Evolutionary conservation across 805 yeast species (phyloP).

Genomic region (Cyberlindnera misumaiensis): DNA sequence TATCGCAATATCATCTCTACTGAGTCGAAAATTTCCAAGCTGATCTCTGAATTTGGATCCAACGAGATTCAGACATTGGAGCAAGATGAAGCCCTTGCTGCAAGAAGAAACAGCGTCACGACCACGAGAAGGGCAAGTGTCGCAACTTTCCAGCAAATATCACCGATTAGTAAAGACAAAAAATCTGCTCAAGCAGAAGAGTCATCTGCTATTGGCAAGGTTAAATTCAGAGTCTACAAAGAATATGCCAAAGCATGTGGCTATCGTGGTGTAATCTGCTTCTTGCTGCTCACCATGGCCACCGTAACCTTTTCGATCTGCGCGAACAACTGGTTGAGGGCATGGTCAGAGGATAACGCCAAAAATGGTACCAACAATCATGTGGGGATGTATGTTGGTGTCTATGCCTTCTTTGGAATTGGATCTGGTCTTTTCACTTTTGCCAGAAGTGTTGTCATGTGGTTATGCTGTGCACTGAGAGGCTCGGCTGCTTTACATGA

Average conservation of each 20-base stretch:
- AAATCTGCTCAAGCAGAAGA: slow-evolving; percentile 44
- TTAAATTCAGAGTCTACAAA: slow-evolving; percentile 44
- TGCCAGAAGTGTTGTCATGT: slow-evolving; percentile 39
- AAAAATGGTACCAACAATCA: slow-evolving; percentile 36
- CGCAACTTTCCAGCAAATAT: slow-evolving; percentile 47
- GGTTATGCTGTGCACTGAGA: slow-evolving; percentile 46
- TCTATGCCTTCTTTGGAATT: slow-evolving; percentile 53
- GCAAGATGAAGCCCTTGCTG: neutral
- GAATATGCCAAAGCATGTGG: slow-evolving; percentile 59
- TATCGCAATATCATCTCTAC: slow-evolving; percentile 42
- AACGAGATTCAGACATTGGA: neutral
- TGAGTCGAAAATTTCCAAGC: slow-evolving; percentile 41
- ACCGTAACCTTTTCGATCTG: slow-evolving; percentile 31
- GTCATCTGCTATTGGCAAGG: slow-evolving; percentile 53
- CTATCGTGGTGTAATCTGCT: slow-evolving; percentile 35
- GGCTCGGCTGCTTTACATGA: slow-evolving; percentile 53
- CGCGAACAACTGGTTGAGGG: slow-evolving; percentile 58
- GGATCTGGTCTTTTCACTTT: slow-evolving; percentile 42
- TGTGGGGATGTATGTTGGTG: slow-evolving; percentile 39
- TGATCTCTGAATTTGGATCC: slow-evolving; percentile 62
- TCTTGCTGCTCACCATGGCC: slow-evolving; percentile 30
- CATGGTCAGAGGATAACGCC: slow-evolving; percentile 55
- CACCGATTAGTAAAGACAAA: slow-evolving; percentile 26
- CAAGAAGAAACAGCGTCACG: slow-evolving; percentile 2
- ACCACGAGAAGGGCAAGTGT: slow-evolving; percentile 42